Base-by-base conservation (phyloP, 805 yeast genomes). In the Pichia kluyveri region DNA sequence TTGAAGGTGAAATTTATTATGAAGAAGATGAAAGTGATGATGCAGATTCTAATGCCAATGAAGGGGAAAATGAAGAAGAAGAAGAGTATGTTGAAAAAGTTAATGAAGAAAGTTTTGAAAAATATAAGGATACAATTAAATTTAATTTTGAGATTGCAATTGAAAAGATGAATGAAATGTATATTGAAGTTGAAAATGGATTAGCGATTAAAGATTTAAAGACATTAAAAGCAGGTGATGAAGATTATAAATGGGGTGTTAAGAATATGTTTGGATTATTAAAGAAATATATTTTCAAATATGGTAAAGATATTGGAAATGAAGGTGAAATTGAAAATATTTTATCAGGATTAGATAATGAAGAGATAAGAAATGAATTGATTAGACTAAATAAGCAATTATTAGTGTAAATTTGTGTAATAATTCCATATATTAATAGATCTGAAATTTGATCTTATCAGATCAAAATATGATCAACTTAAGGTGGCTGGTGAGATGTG, bases 11-110 rank as follows among this genome's bases (percentile, higher is more conserved):
- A 34, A 2, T 34, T 14, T 55, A 54, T 26, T 54, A 37, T 18
- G 48, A 53, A 14, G 51, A 52, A 1, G 40, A 43, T n/a, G 51
- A 51, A 11, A 48, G 46, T 26, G 53, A 50, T 36, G 48, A 52
- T 26, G 50, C 44, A 27, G 45, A 50, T 19, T 3, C 3, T 8
- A 11, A 18, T 17, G 23, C 9, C 5, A 17, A 8, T 37, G 39
- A 19, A 19, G 23, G 4, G 23, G 23, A 4, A 19, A 19, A 37
- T 7, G 8, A n/a, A 2, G 17, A 41, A 11, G 12, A 34, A 19
- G 38, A 12, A 15, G 38, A 12, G 10, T 41, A 11, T n/a, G 32
- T 10, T 34, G 37, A 34, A 41, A 38, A 28, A 19, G 19, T 14
- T 23, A 10, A 26, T 12, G 27, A 14, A 43, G 37, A 10, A 9